Conservation (phyloP, 177 flowering plant species). For the Vitis hybrid region DNA sequence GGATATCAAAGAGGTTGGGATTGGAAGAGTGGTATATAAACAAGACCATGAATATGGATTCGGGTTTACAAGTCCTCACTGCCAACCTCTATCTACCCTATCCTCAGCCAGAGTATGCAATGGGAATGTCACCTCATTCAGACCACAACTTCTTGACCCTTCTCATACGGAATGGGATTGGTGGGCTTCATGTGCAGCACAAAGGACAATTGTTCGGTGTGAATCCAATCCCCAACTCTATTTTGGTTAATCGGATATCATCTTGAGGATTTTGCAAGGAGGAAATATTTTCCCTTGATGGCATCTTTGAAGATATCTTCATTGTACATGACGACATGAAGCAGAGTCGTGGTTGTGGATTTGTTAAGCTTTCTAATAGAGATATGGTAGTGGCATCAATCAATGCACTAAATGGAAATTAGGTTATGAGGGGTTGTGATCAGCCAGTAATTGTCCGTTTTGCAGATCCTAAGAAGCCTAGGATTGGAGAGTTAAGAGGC, state of each 20-base stretch:
- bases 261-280: conserved; percentile 31
- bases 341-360: no score
- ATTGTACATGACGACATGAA: no score
- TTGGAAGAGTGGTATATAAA: conserved; percentile 38
- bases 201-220: conserved; percentile 53
- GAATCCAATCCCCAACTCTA: conserved; percentile 37
- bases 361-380: no score
- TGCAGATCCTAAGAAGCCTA: no score
- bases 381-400: no score
- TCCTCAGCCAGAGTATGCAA: conserved; percentile 63
- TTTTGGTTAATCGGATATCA: conserved; percentile 57
- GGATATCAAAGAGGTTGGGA: conserved; percentile 56
- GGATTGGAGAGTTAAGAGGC: no score
- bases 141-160: conserved; percentile 65
- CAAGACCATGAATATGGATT: conserved; percentile 32
- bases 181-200: conserved; percentile 53
- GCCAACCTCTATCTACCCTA: conserved; percentile 65
- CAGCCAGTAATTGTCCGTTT: no score
- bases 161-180: conserved; percentile 41
- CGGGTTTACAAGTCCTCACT: conserved; percentile 31
- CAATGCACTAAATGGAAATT: no score
- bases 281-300: no score
- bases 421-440: no score
- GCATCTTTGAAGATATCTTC: no score
- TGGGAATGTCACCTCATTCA: conserved; percentile 64